Evolutionary conservation across 768 basidiomycete genomes (phyloP), one percentile per base, ranked within the genome.

Genomic region (Suillus plorans): DNA sequence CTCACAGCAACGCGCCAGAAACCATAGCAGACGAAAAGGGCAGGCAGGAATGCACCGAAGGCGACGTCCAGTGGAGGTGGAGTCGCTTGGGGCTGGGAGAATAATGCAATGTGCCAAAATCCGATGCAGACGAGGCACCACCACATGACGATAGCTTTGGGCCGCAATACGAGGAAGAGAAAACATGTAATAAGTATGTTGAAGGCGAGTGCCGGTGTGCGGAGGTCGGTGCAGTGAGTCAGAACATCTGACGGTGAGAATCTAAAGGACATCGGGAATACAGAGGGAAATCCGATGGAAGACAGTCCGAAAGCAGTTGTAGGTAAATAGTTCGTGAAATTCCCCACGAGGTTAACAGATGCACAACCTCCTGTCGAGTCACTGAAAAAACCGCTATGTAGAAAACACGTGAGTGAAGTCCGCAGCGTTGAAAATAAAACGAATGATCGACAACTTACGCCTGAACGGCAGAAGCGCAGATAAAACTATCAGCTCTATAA

Each of bases 121-220:
- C 92, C 90, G 53, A 92, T 90, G 78, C 86, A 91, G 7, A 91
- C 86, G n/a, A 92, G 79, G 70, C 83, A 88, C 89, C 90, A 92
- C 75, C 82, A 92, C 3, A 86, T 75, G 39, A 92, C 78, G 66
- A 92, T 82, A 3, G 89, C 81, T 69, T 80, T 86, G 2, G 91
- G 91, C 18, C 91, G 87, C 55, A 95, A 80, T 57, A 95, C 69
- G 47, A 92, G 79, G 74, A 92, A 92, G 53, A 95, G 78, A 36
- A 86, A 68, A 71, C 83, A 85, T 0, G 88, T 89, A 61, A 90
- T 78, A 44, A 90, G 71, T 50, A 91, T 79, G 73, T 95, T 90
- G 79, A 91, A 86, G 7, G 84, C 88, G 63, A 95, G 82, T 0
- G 90, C 92, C 39, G 76, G 80, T 68, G 86, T 80, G 45, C 91